These are phyloP conservation scores for Acer yangbiense DNA, from an alignment of 345 rosid species.

Conservation along the genomic window DNA sequence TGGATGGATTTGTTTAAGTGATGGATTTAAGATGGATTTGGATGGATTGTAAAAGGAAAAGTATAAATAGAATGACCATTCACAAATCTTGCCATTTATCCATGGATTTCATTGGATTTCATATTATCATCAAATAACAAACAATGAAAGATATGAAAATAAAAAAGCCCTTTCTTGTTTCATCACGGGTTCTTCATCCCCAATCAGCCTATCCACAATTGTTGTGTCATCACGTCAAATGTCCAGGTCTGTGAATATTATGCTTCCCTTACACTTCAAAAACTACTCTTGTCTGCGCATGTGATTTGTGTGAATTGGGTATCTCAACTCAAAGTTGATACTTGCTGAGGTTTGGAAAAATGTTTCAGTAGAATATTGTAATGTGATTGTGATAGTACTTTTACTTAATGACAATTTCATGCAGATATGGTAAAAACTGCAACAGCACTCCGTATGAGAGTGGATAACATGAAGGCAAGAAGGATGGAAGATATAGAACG, in stretches of 20 bases:
- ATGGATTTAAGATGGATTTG: too few species aligned
- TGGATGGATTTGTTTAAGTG: too few species aligned
- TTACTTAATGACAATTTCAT: constrained; percentile 16
- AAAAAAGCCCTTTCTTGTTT: constrained; percentile 39
- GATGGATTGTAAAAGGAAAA: too few species aligned
- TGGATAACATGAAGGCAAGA: constrained; percentile 42
- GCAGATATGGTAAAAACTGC: constrained; percentile 65
- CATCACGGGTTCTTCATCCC: constrained; percentile 69
- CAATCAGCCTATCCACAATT: constrained; percentile 29
- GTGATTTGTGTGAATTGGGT: neutral
- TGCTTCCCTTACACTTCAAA: neutral
- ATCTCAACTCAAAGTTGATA: neutral
- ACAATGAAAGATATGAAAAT: too few species aligned
- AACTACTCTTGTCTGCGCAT: neutral
- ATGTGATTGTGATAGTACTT: neutral
- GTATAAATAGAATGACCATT: too few species aligned
- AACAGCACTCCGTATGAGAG: constrained; percentile 53
- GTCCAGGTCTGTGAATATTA: constrained; percentile 39
- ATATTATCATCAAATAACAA: too few species aligned
- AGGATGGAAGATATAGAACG: constrained; percentile 34
- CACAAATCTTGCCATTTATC: too few species aligned
- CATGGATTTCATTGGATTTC: too few species aligned
- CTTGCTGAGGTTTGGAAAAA: neutral
- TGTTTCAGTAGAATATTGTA: neutral
- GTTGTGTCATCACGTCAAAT: constrained; percentile 39